These are phyloP conservation scores for Clitopilus hobsonii DNA, from an alignment of 768 basidiomycete genomes.

Conservation along the genomic window DNA sequence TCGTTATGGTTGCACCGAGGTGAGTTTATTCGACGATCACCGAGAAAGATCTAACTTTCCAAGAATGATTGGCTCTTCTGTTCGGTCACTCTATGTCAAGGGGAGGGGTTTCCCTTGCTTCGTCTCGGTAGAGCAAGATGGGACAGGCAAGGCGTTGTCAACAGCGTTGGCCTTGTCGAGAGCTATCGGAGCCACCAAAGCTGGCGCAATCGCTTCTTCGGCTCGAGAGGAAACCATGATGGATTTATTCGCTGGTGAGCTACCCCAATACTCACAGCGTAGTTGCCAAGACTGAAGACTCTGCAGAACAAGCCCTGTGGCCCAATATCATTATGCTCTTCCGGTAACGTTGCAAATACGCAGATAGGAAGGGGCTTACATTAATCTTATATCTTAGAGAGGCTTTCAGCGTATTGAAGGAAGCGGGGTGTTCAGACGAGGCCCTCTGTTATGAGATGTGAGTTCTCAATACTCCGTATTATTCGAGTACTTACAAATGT, in stretches of 20 bases:
- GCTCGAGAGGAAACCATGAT: conserved; percentile 60
- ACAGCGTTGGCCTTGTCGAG: conserved; percentile 50
- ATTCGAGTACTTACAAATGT: too few species aligned
- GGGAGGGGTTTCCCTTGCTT: conserved; percentile 63
- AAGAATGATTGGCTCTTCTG: conserved; percentile 67
- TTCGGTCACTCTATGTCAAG: conserved; percentile 55
- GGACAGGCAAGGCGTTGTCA: conserved; percentile 40
- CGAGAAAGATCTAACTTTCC: background rate
- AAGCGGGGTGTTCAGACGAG: conserved; percentile 63
- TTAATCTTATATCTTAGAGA: conserved; percentile 29
- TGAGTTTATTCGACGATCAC: conserved; percentile 11
- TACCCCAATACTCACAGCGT: background rate
- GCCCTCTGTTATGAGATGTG: conserved; percentile 65
- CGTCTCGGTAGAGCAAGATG: conserved; percentile 61
- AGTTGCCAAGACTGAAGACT: background rate
- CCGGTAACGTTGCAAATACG: conserved; percentile 26
- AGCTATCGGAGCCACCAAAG: conserved; percentile 58
- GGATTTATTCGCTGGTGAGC: conserved; percentile 51
- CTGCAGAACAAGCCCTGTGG: conserved; percentile 56
- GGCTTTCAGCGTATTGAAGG: conserved; percentile 57
- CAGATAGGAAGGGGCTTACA: background rate
- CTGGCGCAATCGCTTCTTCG: conserved; percentile 60
- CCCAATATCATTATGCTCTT: conserved; percentile 64
- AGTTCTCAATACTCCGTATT: conserved; percentile 5
- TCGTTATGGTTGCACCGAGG: conserved; percentile 68